These are phyloP conservation scores for Poterioochromonas sp. DNA, from an alignment of 352 stramenopile species.

Conservation along the genomic window DNA sequence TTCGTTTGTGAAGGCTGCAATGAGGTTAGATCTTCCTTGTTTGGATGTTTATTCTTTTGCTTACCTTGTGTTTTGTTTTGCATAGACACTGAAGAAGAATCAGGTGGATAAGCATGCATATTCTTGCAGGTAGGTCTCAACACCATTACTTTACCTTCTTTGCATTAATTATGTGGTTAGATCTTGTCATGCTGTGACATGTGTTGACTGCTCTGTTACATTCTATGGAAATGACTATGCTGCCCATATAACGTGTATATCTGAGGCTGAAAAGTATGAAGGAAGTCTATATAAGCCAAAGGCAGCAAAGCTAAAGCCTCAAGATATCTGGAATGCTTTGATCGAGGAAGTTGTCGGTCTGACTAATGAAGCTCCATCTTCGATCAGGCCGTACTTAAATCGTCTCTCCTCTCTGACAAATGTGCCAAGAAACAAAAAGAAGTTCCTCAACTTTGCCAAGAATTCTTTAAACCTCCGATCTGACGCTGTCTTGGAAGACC, in stretches of 20 bases:
- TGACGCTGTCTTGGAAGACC: constrained; percentile 51
- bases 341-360: constrained; percentile 47
- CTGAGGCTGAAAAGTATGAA: constrained; percentile 85
- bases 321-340: constrained; percentile 70
- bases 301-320: constrained; percentile 54
- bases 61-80: not conserved
- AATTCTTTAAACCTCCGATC: constrained; percentile 63
- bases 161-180: too few species aligned
- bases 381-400: constrained; percentile 55
- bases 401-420: constrained; percentile 70
- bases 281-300: constrained; percentile 67
- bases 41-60: not conserved
- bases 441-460: constrained; percentile 80
- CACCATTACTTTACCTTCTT: too few species aligned
- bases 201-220: constrained; percentile 78
- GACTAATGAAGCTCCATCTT: constrained; percentile 34
- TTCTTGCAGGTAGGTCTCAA: too few species aligned
- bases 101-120: constrained; percentile 74
- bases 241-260: constrained; percentile 77
- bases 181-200: constrained; percentile 74
- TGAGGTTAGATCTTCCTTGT: constrained; percentile 33
- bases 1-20: constrained; percentile 56
- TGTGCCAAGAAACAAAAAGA: constrained; percentile 79
- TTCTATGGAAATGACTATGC: constrained; percentile 77
- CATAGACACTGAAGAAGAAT: constrained; percentile 81